Evolutionary conservation across 1,284 basidiomycete species (phyloP), one percentile per base, ranked within the genome.

Genomic region (Fomitopsis pinicola): DNA sequence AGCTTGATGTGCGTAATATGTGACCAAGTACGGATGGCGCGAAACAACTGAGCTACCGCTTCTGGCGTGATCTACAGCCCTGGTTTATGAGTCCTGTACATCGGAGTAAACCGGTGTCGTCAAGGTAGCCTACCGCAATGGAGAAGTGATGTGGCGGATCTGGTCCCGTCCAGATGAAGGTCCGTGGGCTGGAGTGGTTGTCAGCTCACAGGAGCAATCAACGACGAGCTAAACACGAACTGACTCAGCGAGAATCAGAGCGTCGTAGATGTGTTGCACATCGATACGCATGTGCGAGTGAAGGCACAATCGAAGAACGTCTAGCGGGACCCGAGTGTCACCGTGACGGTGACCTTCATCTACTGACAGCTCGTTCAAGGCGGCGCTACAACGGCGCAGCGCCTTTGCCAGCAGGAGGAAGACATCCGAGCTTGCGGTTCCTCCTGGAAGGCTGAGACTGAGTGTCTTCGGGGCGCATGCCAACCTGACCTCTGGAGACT

Each of bases 141-240:
- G 84, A 84, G 68, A 85, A 84, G 66, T 86, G 82, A 64, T 86
- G 83, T 19, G 78, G 78, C 35, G 85, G 83, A 64, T 85, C 83
- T 5, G 82, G 83, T 5, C 84, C 82, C 36, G 75, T 79, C 85
- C 85, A 87, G 22, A 72, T 72, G 64, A 87, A 85, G 19, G 64
- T 69, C 58, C 70, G 73, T 42, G 84, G 82, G 62, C 85, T 86
- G 57, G 35, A 15, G 8, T 4, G 30, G n/a, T 7, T 9, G 35
- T 42, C 4, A 22, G 36, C 38, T 44, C 15, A 30, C 26, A 15
- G 14, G n/a, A 33, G 22, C 28, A 55, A 60, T 26, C 19, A 2
- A 30, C 9, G 28, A 19, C 42, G 6, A 3, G 26, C 9, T 12
- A 3, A 42, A 8, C 6, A 33, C 30, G n/a, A 28, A 69, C 78